Evolutionary conservation across 2,329 filamentous ascomycete species (phyloP).

Genomic region (Sporothrix euskadiensis): DNA sequence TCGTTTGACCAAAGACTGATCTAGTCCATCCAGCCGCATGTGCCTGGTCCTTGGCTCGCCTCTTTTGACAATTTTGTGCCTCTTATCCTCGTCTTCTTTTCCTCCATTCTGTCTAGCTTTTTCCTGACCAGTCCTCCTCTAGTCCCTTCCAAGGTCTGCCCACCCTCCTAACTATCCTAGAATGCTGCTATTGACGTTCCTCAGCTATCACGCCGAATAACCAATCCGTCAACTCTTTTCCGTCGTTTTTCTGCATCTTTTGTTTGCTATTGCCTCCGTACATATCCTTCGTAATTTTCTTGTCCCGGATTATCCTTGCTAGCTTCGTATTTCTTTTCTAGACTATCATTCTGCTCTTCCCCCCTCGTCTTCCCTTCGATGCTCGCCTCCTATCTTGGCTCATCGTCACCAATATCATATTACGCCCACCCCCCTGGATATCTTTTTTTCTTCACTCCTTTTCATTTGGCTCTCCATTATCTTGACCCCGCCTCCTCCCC

Average conservation of each 20-base stretch:
- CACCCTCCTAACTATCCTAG: neutral
- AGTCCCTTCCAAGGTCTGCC: neutral
- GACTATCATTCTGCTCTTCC: neutral
- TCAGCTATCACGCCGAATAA: slow-evolving; percentile 18
- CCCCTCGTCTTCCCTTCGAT: neutral
- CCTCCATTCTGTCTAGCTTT: neutral
- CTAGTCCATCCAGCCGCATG: neutral
- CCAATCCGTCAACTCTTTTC: slow-evolving; percentile 23
- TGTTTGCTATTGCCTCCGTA: slow-evolving; percentile 24
- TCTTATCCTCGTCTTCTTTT: slow-evolving; percentile 7
- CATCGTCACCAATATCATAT: neutral
- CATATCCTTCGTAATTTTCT: neutral
- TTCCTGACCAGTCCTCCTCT: neutral
- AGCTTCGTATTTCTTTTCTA: slow-evolving; percentile 17
- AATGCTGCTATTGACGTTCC: slow-evolving; percentile 23
- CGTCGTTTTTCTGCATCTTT: neutral
- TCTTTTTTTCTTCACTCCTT: neutral
- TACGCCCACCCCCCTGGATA: neutral
- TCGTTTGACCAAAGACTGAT: neutral
- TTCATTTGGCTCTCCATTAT: neutral
- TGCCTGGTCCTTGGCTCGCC: slow-evolving; percentile 22
- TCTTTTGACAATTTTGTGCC: neutral
- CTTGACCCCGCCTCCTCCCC: neutral
- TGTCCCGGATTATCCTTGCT: slow-evolving; percentile 21
- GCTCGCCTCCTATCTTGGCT: slow-evolving; percentile 11